Evolutionary conservation across 176 grass and related monocot genomes (phyloP).

Genomic region (Eleusine indica): DNA sequence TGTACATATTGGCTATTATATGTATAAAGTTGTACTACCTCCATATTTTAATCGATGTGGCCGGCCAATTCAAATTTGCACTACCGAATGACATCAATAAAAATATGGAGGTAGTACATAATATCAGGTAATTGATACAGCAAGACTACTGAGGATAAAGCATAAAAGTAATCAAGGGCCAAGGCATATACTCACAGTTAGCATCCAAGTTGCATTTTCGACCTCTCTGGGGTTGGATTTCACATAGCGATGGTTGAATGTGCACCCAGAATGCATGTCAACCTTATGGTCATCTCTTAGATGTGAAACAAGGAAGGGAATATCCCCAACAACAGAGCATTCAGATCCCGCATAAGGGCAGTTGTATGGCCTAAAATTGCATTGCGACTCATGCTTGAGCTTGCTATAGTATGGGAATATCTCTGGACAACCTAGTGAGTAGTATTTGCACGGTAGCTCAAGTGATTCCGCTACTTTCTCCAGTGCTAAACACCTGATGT

Average conservation of each 20-base stretch:
- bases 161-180: background rate
- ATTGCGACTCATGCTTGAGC: slow-evolving; percentile 47
- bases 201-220: slow-evolving; percentile 49
- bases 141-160: background rate
- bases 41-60: too few species aligned
- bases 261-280: slow-evolving; percentile 47
- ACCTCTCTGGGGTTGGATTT: slow-evolving; percentile 47
- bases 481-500: slow-evolving; percentile 41
- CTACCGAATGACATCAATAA: too few species aligned
- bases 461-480: slow-evolving; percentile 49
- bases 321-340: slow-evolving; percentile 33
- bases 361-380: slow-evolving; percentile 35
- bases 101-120: background rate
- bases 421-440: slow-evolving; percentile 41
- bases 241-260: slow-evolving; percentile 52
- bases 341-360: slow-evolving; percentile 40
- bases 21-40: too few species aligned
- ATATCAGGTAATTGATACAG: background rate
- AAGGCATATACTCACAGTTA: slow-evolving; percentile 35
- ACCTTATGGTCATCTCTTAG: slow-evolving; percentile 49
- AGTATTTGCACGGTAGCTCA: slow-evolving; percentile 39
- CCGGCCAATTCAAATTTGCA: too few species aligned
- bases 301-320: slow-evolving; percentile 48
- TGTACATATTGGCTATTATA: background rate
- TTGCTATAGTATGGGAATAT: slow-evolving; percentile 53